phyloP scores from a whole-genome alignment of 2,329 filamentous ascomycete species.

The Colletotrichum sublineola region DNA sequence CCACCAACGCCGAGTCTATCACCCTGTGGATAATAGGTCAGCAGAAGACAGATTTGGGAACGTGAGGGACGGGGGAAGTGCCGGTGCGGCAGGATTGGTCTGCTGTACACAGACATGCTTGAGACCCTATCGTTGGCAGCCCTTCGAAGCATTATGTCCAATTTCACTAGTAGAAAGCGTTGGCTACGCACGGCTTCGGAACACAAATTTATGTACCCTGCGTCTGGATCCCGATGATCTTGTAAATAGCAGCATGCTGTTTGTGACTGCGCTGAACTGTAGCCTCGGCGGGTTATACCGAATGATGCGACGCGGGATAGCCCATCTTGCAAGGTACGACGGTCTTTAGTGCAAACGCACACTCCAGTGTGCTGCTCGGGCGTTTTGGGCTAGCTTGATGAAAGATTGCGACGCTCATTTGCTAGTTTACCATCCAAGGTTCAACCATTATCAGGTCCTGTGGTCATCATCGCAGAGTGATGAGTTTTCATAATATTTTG shows the following conservation, averaged over 20 bases:
- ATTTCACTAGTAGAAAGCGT: constrained; percentile 2
- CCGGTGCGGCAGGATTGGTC: background rate
- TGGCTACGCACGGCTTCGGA: background rate
- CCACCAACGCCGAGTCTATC: background rate
- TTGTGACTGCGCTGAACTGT: background rate
- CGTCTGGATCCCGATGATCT: background rate
- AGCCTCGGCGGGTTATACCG: background rate
- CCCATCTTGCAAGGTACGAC: background rate
- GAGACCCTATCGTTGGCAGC: background rate
- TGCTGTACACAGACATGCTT: constrained; percentile 6
- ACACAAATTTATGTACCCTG: background rate
- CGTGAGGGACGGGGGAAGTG: background rate
- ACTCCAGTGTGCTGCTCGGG: background rate
- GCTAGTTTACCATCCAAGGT: background rate
- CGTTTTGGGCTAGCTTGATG: background rate
- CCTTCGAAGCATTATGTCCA: background rate
- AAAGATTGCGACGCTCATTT: background rate
- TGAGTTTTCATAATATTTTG: background rate
- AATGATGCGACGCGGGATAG: background rate
- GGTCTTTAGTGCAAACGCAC: background rate
- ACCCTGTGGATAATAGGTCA: background rate
- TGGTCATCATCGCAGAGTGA: background rate
- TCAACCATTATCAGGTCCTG: background rate
- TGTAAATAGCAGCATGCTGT: background rate
- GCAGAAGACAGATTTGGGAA: background rate